Percentiles rank a stretch among this genome's conserved stretches.
Evolutionary conservation across 108 stramenopile species (phyloP).

Genomic region (Nitzschia inconspicua): DNA sequence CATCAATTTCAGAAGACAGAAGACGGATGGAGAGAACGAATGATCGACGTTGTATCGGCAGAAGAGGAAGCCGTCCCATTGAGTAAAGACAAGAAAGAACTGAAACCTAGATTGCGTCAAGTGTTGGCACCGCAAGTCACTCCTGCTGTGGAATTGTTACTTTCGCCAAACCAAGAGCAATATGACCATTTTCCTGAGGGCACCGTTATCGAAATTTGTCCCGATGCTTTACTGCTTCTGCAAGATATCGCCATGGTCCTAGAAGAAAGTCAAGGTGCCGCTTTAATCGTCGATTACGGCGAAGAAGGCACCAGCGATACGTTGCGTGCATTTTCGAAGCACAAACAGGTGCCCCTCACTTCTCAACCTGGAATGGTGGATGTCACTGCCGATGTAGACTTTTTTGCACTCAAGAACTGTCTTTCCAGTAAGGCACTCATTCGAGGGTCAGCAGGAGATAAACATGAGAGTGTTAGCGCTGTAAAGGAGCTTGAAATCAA

Average conservation of each 20-base stretch:
- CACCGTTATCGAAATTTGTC: constrained; percentile 89
- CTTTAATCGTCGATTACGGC: constrained; percentile 97
- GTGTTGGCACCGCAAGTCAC: constrained; percentile 78
- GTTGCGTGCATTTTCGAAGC: constrained; percentile 86
- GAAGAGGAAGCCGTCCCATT: constrained; percentile 18
- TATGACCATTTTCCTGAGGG: constrained; percentile 51
- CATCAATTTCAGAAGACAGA: constrained; percentile 88
- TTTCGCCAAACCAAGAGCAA: constrained; percentile 31
- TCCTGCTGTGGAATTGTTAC: constrained; percentile 69
- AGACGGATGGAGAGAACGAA: constrained; percentile 93
- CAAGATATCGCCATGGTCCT: constrained; percentile 86
- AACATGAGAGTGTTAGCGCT: background rate
- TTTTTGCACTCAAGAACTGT: constrained; percentile 75
- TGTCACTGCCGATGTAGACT: constrained; percentile 98
- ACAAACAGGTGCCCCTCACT: constrained; percentile 82
- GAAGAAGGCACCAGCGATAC: constrained; percentile 84
- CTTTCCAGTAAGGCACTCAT: no score
- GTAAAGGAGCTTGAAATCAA: constrained; percentile 21
- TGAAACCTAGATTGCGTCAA: constrained; percentile 67
- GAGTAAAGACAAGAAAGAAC: background rate
- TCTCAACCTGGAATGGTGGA: constrained; percentile 89
- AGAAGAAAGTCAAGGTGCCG: constrained; percentile 71
- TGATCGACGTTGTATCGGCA: constrained; percentile 81
- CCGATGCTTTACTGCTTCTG: constrained; percentile 78
- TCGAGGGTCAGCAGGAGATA: background rate